These are phyloP conservation scores for Stagonosporopsis chrysanthemi DNA, from an alignment of 2,329 filamentous ascomycete species.

Conservation along the genomic window DNA sequence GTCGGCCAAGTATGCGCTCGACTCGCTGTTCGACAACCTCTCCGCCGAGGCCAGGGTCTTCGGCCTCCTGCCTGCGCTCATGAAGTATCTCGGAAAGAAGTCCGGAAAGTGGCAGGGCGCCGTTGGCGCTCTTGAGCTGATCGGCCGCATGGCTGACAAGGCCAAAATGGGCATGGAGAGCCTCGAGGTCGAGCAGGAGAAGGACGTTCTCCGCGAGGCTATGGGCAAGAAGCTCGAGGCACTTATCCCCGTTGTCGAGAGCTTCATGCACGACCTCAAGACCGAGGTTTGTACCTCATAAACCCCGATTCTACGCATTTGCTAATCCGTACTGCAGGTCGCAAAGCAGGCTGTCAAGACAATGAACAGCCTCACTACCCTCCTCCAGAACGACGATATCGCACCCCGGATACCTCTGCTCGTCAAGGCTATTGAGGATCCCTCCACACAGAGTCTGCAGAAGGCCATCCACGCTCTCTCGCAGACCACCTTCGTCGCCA, in stretches of 20 bases:
- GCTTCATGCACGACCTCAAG: conserved; percentile 97
- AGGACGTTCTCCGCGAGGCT: conserved; percentile 86
- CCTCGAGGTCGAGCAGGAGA: conserved; percentile 83
- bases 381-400: conserved; percentile 97
- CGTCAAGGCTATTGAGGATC: conserved; percentile 94
- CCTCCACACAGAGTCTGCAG: conserved; percentile 84
- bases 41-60: conserved; percentile 82
- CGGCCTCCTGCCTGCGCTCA: conserved; percentile 79
- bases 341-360: conserved; percentile 87
- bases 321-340: conserved; percentile 49
- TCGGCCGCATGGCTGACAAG: conserved; percentile 95
- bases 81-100: conserved; percentile 78
- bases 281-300: conserved; percentile 59
- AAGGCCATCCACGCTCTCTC: conserved; percentile 97
- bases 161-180: conserved; percentile 84
- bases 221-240: conserved; percentile 89
- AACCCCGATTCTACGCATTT: neutral
- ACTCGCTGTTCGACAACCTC: conserved; percentile 82
- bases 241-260: conserved; percentile 89
- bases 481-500: conserved; percentile 96
- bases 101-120: conserved; percentile 98
- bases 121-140: conserved; percentile 81
- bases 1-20: conserved; percentile 90
- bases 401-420: conserved; percentile 89
- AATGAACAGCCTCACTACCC: conserved; percentile 87